Evolutionary conservation across 139 green algal genomes (phyloP).

Genomic region (Tetradesmus obliquus): DNA sequence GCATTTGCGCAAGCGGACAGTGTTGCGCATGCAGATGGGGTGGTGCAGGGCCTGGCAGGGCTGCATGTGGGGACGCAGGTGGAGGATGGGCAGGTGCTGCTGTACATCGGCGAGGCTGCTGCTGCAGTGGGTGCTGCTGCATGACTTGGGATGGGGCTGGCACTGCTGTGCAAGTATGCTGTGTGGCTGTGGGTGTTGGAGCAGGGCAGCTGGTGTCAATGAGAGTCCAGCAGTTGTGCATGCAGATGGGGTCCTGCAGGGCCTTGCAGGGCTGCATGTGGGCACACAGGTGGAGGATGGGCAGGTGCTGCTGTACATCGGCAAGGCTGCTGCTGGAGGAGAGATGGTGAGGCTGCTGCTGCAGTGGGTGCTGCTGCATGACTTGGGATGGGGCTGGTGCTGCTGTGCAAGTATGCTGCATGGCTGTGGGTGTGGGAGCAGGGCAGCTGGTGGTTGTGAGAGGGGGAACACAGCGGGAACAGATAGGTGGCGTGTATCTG

Average conservation of each 20-base stretch:
- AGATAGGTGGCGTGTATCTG: too few species aligned
- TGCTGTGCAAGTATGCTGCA: neutral
- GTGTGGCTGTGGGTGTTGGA: neutral
- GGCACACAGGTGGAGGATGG: slow-evolving; percentile 56
- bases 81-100: slow-evolving; percentile 57
- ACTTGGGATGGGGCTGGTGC: neutral
- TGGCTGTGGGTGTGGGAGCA: neutral
- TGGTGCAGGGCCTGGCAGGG: slow-evolving; percentile 40
- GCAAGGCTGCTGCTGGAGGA: neutral
- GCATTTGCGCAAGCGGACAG: slow-evolving; percentile 45
- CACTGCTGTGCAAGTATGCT: neutral
- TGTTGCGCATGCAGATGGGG: slow-evolving; percentile 28
- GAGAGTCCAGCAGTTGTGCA: too few species aligned
- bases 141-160: neutral
- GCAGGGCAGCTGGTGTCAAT: neutral
- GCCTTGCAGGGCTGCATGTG: neutral
- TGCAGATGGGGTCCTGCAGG: too few species aligned
- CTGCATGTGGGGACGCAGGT: slow-evolving; percentile 53
- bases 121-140: neutral
- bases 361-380: too few species aligned
- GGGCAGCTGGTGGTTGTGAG: neutral
- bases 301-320: slow-evolving; percentile 48
- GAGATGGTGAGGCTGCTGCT: neutral
- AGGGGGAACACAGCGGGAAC: too few species aligned
- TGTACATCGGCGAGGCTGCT: slow-evolving; percentile 32